phyloP scores from a whole-genome alignment of 1,284 basidiomycete genomes.

The Trichosporon faecale region DNA sequence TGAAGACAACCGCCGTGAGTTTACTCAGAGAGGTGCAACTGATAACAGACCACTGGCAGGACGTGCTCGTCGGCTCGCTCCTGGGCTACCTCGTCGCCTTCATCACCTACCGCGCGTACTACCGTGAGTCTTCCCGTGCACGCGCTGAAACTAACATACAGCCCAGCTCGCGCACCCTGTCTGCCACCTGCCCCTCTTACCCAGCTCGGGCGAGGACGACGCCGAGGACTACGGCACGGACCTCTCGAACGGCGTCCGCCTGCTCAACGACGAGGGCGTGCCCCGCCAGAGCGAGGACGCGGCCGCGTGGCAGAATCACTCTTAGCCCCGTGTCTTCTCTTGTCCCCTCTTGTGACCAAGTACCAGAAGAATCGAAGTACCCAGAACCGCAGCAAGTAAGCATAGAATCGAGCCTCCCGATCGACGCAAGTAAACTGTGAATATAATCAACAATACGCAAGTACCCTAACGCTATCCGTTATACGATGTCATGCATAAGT shows the following conservation, averaged over 20 bases:
- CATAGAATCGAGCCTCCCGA: no score
- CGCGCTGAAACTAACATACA: conserved; percentile 56
- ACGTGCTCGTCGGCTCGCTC: conserved; percentile 74
- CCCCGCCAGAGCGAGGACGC: conserved; percentile 44
- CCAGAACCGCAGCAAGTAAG: no score
- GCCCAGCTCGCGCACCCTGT: conserved; percentile 43
- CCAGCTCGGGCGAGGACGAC: conserved; percentile 45
- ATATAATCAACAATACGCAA: background rate
- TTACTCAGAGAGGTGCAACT: background rate
- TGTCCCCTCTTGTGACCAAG: background rate
- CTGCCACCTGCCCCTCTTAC: conserved; percentile 72
- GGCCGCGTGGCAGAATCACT: conserved; percentile 22
- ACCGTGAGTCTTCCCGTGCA: conserved; percentile 41
- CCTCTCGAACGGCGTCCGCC: conserved; percentile 27
- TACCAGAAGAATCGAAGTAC: no score
- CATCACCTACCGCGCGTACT: conserved; percentile 68
- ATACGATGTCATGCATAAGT: background rate
- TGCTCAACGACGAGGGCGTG: conserved; percentile 34
- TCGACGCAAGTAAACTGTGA: no score
- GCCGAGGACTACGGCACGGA: conserved; percentile 28
- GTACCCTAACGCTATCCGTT: background rate
- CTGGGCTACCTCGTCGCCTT: conserved; percentile 71
- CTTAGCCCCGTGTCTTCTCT: background rate
- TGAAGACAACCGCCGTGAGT: conserved; percentile 80
- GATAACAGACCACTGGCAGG: conserved; percentile 74